Evolutionary conservation across 2,329 filamentous ascomycete species (phyloP).

Genomic region (Cladosporium halotolerans): DNA sequence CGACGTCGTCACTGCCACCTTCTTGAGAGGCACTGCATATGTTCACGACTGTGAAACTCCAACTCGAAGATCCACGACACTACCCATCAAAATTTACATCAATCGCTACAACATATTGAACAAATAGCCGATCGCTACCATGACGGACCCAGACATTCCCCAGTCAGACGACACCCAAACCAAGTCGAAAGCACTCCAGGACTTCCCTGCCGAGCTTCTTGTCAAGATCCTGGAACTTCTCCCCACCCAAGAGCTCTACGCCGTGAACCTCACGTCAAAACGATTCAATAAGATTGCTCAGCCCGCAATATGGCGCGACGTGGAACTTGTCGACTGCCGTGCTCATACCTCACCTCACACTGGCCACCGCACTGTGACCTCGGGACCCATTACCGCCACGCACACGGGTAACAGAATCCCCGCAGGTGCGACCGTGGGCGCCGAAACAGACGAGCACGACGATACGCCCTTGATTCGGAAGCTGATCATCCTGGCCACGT

Average conservation of each 20-base stretch:
- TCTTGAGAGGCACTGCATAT: no score
- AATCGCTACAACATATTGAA: no score
- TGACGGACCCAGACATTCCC: no score
- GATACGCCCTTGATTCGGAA: constrained; percentile 41
- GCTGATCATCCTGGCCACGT: constrained; percentile 37
- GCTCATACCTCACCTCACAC: constrained; percentile 12
- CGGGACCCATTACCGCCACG: constrained; percentile 13
- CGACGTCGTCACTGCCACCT: no score
- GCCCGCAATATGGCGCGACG: constrained; percentile 36
- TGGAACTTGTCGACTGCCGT: constrained; percentile 37
- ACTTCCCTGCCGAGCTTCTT: constrained; percentile 38
- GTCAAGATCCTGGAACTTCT: constrained; percentile 35
- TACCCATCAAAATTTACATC: no score
- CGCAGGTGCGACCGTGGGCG: constrained; percentile 11
- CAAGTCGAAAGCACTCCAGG: constrained; percentile 1
- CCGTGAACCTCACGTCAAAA: constrained; percentile 30
- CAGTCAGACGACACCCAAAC: no score
- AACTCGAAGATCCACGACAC: no score
- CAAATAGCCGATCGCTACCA: no score
- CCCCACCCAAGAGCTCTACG: constrained; percentile 25
- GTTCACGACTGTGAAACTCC: no score
- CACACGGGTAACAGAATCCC: constrained; percentile 1
- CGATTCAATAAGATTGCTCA: constrained; percentile 32
- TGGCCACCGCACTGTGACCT: constrained; percentile 2
- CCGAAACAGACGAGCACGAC: constrained; percentile 29